Evolutionary conservation across 148 eudicot genomes (phyloP), one percentile per base, ranked within the genome.

Genomic region (Chenopodium album): DNA sequence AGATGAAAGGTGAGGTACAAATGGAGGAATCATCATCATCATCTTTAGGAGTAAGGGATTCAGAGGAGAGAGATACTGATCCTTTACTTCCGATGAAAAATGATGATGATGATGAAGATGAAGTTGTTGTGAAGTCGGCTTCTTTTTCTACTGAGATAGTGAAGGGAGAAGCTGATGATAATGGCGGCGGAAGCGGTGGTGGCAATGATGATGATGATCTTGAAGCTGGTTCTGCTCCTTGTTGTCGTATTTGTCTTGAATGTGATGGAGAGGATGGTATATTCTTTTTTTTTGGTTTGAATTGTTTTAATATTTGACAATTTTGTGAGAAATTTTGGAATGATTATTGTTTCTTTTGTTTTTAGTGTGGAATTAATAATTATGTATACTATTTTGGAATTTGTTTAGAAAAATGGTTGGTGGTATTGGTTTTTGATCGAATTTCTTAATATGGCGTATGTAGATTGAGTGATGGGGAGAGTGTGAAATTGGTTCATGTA

Each of bases 231-330:
- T 85, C 86, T 20, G 64, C 86, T 60, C 86, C 89, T 68, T 83
- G 81, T 80, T 94, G 98, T 82, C 93, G 98, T 44, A 93, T 93
- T 85, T 93, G 98, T 88, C 95, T 93, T 41, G 95, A 93, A 82
- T 88, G 89, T 63, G 97, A 92, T 60, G 95, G 92, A 11, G 92
- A 92, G 44, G 90, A 85, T 79, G 95, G 95, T 78, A 52, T 65
- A 28, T 34, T 78, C 77, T 13, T 4, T 3, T 60, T 4, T 76
- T 70, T 19, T 28, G 29, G 19, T 22, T 4, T 79, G 13, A 48
- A 20, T 3, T 59, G 44, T 31, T 8, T 28, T 46, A 19, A 9
- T 71, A 44, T 75, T 67, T 26, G 41, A 44, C 47, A 2, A 56
- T 5, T 19, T 56, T 16, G 1, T 79, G 54, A 17, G 17, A 4